phyloP scores from a whole-genome alignment of 179 eudicot species.

The Silene vulgaris region DNA sequence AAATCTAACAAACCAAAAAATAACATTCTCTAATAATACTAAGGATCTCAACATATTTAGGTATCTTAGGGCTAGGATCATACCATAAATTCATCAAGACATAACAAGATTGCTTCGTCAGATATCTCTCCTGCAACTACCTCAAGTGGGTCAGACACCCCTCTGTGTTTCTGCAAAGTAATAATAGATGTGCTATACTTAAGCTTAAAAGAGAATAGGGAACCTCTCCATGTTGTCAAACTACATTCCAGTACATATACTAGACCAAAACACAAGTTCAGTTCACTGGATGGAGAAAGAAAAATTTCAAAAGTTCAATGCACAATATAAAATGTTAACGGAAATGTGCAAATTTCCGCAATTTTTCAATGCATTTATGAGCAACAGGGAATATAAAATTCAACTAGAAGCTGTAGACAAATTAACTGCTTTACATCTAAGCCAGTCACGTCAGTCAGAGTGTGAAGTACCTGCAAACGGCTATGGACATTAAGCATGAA shows the following conservation, averaged over 20 bases:
- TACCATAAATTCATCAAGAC: slow-evolving; percentile 98
- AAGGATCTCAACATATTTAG: not conserved
- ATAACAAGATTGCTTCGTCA: slow-evolving; percentile 79
- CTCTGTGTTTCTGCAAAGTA: slow-evolving; percentile 64
- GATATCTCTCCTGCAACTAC: slow-evolving; percentile 89
- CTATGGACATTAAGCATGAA: slow-evolving; percentile 91
- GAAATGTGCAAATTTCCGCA: not conserved
- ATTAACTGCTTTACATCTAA: not conserved
- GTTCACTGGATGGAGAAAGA: not conserved
- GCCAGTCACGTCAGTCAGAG: not conserved
- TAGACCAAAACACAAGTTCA: not conserved
- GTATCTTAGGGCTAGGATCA: not conserved
- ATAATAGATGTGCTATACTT: not conserved
- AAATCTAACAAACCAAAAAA: not conserved
- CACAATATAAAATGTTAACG: not conserved
- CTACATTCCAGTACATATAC: not conserved
- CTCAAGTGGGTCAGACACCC: slow-evolving; percentile 91
- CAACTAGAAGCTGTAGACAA: not conserved
- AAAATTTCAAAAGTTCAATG: not conserved
- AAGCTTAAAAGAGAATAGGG: not conserved
- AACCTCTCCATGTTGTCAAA: not conserved
- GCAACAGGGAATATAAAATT: not conserved
- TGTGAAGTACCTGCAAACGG: slow-evolving; percentile 54
- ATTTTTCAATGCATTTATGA: not conserved
- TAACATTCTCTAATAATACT: not conserved